Evolutionary conservation across 257 asterid genomes (phyloP), one percentile per base, ranked within the genome.

Genomic region (Gentiana dahurica): DNA sequence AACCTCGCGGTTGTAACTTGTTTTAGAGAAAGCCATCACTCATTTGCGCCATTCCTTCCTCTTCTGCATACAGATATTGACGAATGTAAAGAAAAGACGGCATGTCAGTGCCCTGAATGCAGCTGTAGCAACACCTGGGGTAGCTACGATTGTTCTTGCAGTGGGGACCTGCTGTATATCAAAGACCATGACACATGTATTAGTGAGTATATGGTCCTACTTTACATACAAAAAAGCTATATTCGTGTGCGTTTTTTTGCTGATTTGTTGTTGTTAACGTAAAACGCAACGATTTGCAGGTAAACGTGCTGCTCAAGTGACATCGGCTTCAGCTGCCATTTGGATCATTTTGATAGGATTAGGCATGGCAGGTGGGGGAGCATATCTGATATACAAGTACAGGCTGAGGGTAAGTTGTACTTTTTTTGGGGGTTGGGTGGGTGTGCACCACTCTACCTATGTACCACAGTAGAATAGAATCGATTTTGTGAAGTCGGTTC

Each of bases 131-230:
- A 88, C 76, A 71, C 78, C 10, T 85, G 94, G 96, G 97, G 97
- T 59, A 81, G 93, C 67, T 88, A 81, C n/a, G 97, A 82, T 3
- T 88, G 97, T 77, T 64, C 69, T 64, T 88, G 97, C 64, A 66
- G 81, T 15, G 77, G 77, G 57, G 88, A 75, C 68, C 70, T 82
- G 33, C 71, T 88, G 72, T 85, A 85, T 51, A 88, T 85, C 45
- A 72, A 81, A 73, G 95, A 85, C 66, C 90, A 88, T 50, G 96
- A 85, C 55, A 82, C 96, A 49, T 88, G 96, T 93, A 88, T 88
- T 75, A 81, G 97, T 88, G 58, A 70, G 91, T 76, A 56, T 34
- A 49, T 49, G 24, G 24, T 24, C 24, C 24, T 24, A 24, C 44
- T 15, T 38, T 37, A 37, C 55, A 51, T 13, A 38, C 53, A 34